These are phyloP conservation scores for Euptelea pleiosperma DNA, from an alignment of 164 flowering plant species.

Conservation along the genomic window DNA sequence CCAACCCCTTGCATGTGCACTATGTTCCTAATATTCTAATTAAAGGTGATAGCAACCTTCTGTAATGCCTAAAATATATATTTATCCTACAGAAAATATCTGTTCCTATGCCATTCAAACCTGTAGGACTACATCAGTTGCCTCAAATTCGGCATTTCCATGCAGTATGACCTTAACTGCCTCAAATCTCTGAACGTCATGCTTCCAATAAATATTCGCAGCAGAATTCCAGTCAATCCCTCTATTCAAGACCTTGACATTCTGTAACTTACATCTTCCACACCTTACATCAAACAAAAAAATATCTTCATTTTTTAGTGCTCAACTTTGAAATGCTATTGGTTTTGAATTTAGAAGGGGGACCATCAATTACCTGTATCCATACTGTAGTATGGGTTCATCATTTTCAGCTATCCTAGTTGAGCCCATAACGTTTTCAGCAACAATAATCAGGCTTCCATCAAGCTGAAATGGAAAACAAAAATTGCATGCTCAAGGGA, in stretches of 20 bases:
- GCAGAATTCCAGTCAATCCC: conserved; percentile 81
- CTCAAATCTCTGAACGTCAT: conserved; percentile 69
- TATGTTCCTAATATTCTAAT: neutral
- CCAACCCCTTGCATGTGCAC: neutral
- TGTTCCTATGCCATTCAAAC: conserved; percentile 22
- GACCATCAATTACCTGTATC: conserved; percentile 53
- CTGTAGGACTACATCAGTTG: conserved; percentile 65
- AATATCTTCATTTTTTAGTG: neutral
- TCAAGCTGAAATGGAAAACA: conserved; percentile 55
- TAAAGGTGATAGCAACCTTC: neutral
- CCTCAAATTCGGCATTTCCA: conserved; percentile 99
- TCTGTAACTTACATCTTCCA: conserved; percentile 73
- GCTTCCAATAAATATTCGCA: conserved; percentile 82
- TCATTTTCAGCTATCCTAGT: conserved; percentile 34
- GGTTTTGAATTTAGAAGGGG: neutral
- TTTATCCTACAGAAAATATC: neutral
- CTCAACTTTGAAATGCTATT: neutral
- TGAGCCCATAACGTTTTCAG: conserved; percentile 79
- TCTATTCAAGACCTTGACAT: conserved; percentile 64
- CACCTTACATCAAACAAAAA: conserved; percentile 43
- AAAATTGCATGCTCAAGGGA: neutral
- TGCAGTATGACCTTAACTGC: conserved; percentile 63
- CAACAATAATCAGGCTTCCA: conserved; percentile 77
- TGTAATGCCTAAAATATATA: neutral
- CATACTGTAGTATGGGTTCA: conserved; percentile 69